A percentile compares a stretch with the other conserved stretches of the same genome.
Evolutionary conservation across 345 rosid genomes (phyloP).

Genomic region (Eutrema japonicum): DNA sequence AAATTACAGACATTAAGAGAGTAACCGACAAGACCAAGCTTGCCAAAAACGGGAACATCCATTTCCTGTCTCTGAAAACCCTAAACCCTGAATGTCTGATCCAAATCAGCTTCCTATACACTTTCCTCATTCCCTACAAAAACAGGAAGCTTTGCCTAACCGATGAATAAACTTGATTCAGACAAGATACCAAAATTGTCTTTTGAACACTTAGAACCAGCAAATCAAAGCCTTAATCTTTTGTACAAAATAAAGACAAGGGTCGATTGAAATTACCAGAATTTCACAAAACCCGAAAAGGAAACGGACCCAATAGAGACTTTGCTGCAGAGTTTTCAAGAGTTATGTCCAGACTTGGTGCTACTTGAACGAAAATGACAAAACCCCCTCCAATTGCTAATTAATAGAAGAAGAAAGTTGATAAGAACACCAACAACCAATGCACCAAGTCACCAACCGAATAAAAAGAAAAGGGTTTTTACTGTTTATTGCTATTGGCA

Average conservation of each 20-base stretch:
- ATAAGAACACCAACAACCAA: slow-evolving; percentile 44
- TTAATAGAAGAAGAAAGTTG: slow-evolving; percentile 39
- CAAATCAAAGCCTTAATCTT: slow-evolving; percentile 36
- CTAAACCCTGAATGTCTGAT: slow-evolving; percentile 63
- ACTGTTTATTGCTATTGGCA: slow-evolving; percentile 41
- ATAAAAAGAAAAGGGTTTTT: slow-evolving; percentile 27
- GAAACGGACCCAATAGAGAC: slow-evolving; percentile 22
- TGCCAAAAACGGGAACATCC: slow-evolving; percentile 79
- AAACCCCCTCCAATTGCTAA: slow-evolving; percentile 6
- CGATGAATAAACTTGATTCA: slow-evolving; percentile 20
- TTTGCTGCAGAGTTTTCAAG: slow-evolving; percentile 23
- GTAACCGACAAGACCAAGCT: slow-evolving; percentile 76
- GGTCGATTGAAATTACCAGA: slow-evolving; percentile 26
- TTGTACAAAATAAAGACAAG: slow-evolving; percentile 2
- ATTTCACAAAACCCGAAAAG: not conserved
- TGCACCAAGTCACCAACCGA: slow-evolving; percentile 36
- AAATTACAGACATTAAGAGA: slow-evolving; percentile 55
- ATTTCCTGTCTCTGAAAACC: slow-evolving; percentile 72
- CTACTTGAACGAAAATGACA: slow-evolving; percentile 16
- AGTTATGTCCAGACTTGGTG: not conserved
- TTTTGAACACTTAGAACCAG: slow-evolving; percentile 6
- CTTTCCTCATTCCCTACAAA: slow-evolving; percentile 49
- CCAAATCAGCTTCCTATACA: slow-evolving; percentile 52
- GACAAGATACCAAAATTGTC: slow-evolving; percentile 14
- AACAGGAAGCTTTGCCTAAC: slow-evolving; percentile 13